Percentiles rank a stretch among this genome's conserved stretches.
phyloP scores from a whole-genome alignment of 2,329 filamentous ascomycete genomes.

The Arachnomyces sp. region DNA sequence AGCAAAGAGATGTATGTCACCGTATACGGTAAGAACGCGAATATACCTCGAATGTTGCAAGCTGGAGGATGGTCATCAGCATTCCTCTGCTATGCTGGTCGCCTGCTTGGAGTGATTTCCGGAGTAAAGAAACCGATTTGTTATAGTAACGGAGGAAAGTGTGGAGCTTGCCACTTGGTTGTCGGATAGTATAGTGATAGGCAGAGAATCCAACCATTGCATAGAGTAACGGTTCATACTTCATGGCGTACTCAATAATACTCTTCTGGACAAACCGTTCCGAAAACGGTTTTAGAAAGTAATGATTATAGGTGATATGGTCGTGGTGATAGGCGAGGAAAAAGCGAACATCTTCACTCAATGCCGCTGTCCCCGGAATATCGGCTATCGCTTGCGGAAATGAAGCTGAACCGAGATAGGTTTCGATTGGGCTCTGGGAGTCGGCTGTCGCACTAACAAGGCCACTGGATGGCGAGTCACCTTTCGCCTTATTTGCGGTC shows the following conservation, averaged over 20 bases:
- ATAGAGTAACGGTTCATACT: constrained; percentile 75
- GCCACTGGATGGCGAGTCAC: constrained; percentile 47
- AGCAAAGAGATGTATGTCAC: constrained; percentile 6
- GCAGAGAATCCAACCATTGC: constrained; percentile 82
- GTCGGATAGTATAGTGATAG: constrained; percentile 70
- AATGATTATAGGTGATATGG: constrained; percentile 74
- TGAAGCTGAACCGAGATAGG: constrained; percentile 4
- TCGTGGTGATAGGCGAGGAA: constrained; percentile 73
- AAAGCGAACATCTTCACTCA: constrained; percentile 61
- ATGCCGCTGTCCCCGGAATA: constrained; percentile 19
- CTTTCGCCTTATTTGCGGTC: constrained; percentile 36
- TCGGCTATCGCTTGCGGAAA: constrained; percentile 17
- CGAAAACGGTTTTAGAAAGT: constrained; percentile 64
- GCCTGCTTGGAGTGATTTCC: constrained; percentile 62
- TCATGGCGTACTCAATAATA: constrained; percentile 64
- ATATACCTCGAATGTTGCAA: constrained; percentile 84
- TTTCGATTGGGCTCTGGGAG: constrained; percentile 23
- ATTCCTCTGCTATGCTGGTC: constrained; percentile 67
- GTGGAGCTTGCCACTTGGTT: constrained; percentile 64
- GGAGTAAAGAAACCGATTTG: constrained; percentile 69
- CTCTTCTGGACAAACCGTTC: constrained; percentile 66
- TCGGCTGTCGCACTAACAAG: constrained; percentile 30
- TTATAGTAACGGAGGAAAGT: constrained; percentile 88
- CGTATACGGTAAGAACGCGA: constrained; percentile 2
- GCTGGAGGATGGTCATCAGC: constrained; percentile 78